Conservation (phyloP, 2,329 filamentous ascomycete species). For the Aspergillus flavus region DNA sequence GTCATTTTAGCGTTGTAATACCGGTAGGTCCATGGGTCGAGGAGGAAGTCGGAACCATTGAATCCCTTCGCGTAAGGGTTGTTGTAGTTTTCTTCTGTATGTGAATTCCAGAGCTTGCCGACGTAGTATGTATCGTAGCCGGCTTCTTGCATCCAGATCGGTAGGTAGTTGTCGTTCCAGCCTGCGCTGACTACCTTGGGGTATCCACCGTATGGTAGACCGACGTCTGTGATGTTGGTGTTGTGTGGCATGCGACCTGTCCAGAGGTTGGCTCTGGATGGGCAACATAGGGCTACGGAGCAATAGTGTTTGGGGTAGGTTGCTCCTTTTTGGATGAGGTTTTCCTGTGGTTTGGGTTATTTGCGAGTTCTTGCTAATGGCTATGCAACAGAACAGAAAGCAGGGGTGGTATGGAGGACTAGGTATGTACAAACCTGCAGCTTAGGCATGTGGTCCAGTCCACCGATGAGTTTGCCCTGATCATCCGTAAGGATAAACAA, state of each 20-base stretch:
- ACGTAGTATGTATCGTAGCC: conserved; percentile 74
- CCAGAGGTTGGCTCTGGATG: conserved; percentile 63
- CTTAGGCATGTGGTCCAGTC: conserved; percentile 56
- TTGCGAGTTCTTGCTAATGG: background rate
- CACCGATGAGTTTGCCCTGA: conserved; percentile 54
- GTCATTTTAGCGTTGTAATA: conserved; percentile 66
- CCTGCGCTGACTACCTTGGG: conserved; percentile 68
- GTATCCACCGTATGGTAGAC: conserved; percentile 50
- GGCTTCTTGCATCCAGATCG: conserved; percentile 69
- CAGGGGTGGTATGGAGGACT: background rate
- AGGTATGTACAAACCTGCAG: conserved; percentile 20
- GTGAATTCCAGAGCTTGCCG: conserved; percentile 69
- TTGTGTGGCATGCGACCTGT: conserved; percentile 69
- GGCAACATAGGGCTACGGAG: conserved; percentile 67
- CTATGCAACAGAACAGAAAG: no score
- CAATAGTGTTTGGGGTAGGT: conserved; percentile 61
- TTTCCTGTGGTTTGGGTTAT: conserved; percentile 44
- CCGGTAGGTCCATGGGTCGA: conserved; percentile 68
- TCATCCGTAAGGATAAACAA: conserved; percentile 71
- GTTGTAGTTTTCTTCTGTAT: conserved; percentile 64
- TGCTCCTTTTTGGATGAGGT: conserved; percentile 60
- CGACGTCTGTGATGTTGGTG: conserved; percentile 63
- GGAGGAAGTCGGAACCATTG: conserved; percentile 60
- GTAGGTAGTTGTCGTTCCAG: conserved; percentile 68
- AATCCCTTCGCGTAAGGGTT: conserved; percentile 61